Conservation (phyloP, 2,329 filamentous ascomycete species). For the Bipolaris oryzae region DNA sequence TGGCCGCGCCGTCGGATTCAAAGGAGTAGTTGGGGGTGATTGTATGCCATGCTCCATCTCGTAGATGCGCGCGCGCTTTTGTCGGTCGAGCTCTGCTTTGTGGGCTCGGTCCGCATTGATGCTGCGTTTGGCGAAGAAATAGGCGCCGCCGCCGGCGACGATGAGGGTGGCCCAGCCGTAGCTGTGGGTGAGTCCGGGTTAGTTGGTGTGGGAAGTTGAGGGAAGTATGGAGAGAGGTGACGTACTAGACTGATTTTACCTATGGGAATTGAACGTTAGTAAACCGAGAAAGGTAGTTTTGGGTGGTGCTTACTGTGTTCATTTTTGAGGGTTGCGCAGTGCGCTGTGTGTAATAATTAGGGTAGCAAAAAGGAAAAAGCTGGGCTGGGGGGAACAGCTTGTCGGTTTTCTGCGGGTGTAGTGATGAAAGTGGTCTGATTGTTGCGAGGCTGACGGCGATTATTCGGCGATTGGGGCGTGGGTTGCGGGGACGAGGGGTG, state of each 20-base stretch:
- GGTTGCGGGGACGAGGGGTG: neutral
- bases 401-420: conserved; percentile 27
- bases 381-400: conserved; percentile 14
- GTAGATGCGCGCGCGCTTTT: conserved; percentile 39
- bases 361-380: conserved; percentile 3
- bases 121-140: conserved; percentile 92
- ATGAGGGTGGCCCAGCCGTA: conserved; percentile 91
- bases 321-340: conserved; percentile 41
- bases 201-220: neutral
- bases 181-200: conserved; percentile 57
- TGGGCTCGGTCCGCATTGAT: conserved; percentile 90
- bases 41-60: conserved; percentile 37
- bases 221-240: conserved; percentile 22
- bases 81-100: conserved; percentile 61
- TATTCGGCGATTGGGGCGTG: conserved; percentile 12
- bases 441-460: conserved; percentile 20
- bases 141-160: conserved; percentile 82
- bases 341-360: neutral
- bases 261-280: conserved; percentile 30
- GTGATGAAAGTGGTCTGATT: conserved; percentile 42
- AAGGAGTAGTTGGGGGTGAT: conserved; percentile 13
- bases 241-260: conserved; percentile 65
- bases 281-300: neutral
- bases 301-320: conserved; percentile 57
- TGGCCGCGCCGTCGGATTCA: conserved; percentile 18